Percentiles rank a stretch among this genome's conserved stretches.
Evolutionary conservation across 2,329 filamentous ascomycete genomes (phyloP).

Genomic region (Plectosphaerella cucumerina): DNA sequence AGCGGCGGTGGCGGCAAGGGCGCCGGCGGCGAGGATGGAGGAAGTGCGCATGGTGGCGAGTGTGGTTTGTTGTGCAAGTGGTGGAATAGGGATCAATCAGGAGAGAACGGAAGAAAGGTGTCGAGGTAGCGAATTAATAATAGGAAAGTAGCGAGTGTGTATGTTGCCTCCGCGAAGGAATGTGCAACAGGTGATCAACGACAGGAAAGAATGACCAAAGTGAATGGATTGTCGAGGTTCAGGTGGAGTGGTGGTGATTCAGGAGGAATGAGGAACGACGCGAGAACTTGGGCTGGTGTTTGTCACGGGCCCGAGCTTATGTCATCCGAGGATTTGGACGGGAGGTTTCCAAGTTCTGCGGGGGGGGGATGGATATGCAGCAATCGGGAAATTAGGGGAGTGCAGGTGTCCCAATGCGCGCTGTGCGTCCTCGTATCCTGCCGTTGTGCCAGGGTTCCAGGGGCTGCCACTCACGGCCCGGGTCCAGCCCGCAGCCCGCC

Average conservation of each 20-base stretch:
- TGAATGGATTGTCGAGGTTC: neutral
- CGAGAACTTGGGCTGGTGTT: neutral
- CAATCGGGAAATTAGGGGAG: neutral
- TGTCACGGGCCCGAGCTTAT: neutral
- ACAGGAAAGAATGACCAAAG: neutral
- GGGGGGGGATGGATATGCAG: neutral
- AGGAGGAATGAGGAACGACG: neutral
- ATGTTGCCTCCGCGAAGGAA: neutral
- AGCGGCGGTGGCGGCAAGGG: slow-evolving; percentile 33
- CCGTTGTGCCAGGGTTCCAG: too few species aligned
- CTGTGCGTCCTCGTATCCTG: neutral
- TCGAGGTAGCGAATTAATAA: neutral
- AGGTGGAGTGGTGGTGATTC: neutral
- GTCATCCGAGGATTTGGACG: neutral
- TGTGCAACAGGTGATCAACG: neutral
- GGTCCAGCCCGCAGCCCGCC: too few species aligned
- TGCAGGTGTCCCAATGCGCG: neutral
- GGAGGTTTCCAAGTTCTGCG: neutral
- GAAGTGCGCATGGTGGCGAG: slow-evolving; percentile 36
- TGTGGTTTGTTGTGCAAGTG: neutral
- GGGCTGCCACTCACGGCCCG: too few species aligned
- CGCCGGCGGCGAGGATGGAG: slow-evolving; percentile 29
- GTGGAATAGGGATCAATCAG: neutral
- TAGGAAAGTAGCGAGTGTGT: neutral
- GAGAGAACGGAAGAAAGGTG: neutral